These are phyloP conservation scores for Murraya koenigii DNA, from an alignment of 345 rosid species.

Conservation along the genomic window DNA sequence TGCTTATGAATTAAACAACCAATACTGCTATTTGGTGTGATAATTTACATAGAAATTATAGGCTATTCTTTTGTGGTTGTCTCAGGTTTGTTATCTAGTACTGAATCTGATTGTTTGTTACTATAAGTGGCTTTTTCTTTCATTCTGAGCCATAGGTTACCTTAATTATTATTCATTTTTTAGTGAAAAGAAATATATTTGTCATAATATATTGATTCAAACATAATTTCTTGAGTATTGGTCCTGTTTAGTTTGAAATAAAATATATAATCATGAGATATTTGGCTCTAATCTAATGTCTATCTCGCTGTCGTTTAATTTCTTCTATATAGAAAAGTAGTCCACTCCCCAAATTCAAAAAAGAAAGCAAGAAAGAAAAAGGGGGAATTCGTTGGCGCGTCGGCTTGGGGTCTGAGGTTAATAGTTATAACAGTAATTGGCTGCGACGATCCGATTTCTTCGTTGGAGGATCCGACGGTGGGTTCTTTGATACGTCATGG, in stretches of 20 bases:
- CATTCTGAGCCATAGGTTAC: constrained; percentile 15
- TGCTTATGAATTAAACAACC: not conserved
- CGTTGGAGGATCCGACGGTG: too few species aligned
- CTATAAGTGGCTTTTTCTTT: constrained; percentile 2
- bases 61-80: constrained; percentile 29
- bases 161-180: not conserved
- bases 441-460: too few species aligned
- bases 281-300: too few species aligned
- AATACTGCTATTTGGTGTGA: constrained; percentile 10
- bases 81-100: constrained; percentile 11
- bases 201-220: not conserved
- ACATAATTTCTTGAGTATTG: constrained; percentile 9
- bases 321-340: too few species aligned
- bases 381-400: too few species aligned
- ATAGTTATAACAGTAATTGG: too few species aligned
- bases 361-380: too few species aligned
- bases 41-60: constrained; percentile 11
- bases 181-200: not conserved
- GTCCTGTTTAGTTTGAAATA: constrained; percentile 14
- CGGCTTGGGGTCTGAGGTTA: too few species aligned
- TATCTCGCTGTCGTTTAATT: not conserved
- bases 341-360: too few species aligned
- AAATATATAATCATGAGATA: too few species aligned
- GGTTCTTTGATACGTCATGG: too few species aligned
- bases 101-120: constrained; percentile 10